These are phyloP conservation scores for Arthrobotrys iridis DNA, from an alignment of 2,329 filamentous ascomycete genomes.

Conservation along the genomic window DNA sequence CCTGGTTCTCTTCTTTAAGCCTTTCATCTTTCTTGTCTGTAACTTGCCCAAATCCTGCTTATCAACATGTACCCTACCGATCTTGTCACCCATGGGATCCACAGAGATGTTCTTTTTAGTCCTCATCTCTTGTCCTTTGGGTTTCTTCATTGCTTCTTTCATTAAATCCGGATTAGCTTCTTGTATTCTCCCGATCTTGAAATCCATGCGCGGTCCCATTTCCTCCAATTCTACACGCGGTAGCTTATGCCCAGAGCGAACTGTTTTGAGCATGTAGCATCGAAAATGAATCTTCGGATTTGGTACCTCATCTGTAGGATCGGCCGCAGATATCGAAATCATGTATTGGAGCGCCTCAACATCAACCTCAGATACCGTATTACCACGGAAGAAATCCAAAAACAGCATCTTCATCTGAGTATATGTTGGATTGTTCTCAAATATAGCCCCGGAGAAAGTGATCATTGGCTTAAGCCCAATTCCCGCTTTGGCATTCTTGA, in stretches of 20 bases:
- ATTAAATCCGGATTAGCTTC: constrained; percentile 80
- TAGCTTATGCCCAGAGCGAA: constrained; percentile 84
- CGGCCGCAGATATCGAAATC: constrained; percentile 80
- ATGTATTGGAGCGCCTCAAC: constrained; percentile 95
- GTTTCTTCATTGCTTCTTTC: constrained; percentile 91
- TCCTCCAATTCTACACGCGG: constrained; percentile 93
- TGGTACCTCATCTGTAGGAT: constrained; percentile 65
- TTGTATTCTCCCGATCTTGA: constrained; percentile 80
- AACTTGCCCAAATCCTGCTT: constrained; percentile 86
- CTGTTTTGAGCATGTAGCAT: constrained; percentile 85
- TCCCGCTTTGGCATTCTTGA: constrained; percentile 78
- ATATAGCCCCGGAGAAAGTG: constrained; percentile 86
- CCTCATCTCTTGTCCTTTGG: constrained; percentile 72
- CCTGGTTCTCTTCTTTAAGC: constrained; percentile 82
- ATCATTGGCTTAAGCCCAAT: constrained; percentile 89
- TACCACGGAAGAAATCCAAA: constrained; percentile 89
- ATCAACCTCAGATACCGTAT: constrained; percentile 82
- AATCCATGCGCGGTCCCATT: constrained; percentile 93
- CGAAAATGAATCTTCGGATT: constrained; percentile 61
- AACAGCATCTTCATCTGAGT: constrained; percentile 87
- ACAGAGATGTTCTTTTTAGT: constrained; percentile 97
- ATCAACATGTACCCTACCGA: constrained; percentile 89
- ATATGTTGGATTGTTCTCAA: constrained; percentile 80
- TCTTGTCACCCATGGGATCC: constrained; percentile 93
- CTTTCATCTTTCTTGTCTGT: constrained; percentile 99